Evolutionary conservation across 495 filamentous ascomycete species (phyloP).

Genomic region (Aspergillus campestris): DNA sequence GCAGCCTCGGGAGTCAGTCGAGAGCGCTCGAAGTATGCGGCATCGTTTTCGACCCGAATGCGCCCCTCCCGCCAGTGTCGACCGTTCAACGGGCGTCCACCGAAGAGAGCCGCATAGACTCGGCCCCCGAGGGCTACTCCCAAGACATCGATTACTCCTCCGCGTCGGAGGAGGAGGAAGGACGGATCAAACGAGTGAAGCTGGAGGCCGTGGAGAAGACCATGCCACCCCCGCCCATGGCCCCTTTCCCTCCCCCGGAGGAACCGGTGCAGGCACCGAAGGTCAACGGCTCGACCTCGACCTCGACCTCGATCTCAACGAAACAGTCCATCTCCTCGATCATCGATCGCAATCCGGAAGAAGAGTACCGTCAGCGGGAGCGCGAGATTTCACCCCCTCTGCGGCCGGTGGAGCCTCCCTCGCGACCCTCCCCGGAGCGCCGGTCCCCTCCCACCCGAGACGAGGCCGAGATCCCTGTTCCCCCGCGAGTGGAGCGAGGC

Average conservation of each 20-base stretch:
- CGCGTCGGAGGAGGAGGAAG: slow-evolving; percentile 25
- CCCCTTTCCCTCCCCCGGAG: slow-evolving; percentile 10
- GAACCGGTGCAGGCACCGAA: slow-evolving; percentile 8
- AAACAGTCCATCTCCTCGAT: slow-evolving; percentile 42
- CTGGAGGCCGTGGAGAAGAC: slow-evolving; percentile 21
- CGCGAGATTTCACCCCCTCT: slow-evolving; percentile 13
- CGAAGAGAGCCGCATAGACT: slow-evolving; percentile 29
- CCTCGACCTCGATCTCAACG: slow-evolving; percentile 1
- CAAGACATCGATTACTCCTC: slow-evolving; percentile 32
- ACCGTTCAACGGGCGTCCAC: slow-evolving; percentile 29
- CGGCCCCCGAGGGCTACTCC: slow-evolving; percentile 21
- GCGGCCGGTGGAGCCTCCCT: slow-evolving; percentile 12
- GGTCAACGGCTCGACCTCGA: slow-evolving; percentile 15
- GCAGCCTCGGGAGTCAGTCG: slow-evolving; percentile 38
- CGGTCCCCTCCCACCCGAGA: slow-evolving; percentile 14
- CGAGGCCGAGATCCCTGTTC: slow-evolving; percentile 20
- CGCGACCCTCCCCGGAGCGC: slow-evolving; percentile 12
- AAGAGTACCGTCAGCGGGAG: slow-evolving; percentile 14
- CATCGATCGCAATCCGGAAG: slow-evolving; percentile 33
- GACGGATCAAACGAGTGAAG: slow-evolving; percentile 21
- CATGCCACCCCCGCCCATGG: slow-evolving; percentile 9
- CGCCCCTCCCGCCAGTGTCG: slow-evolving; percentile 32
- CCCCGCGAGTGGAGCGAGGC: slow-evolving; percentile 17
- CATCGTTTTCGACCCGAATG: slow-evolving; percentile 35
- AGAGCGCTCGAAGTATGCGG: slow-evolving; percentile 39